Percentiles rank a stretch among this genome's conserved stretches.
These are phyloP conservation scores for Tilletiaria anomala DNA, from an alignment of 1,284 basidiomycete genomes.

Conservation along the genomic window DNA sequence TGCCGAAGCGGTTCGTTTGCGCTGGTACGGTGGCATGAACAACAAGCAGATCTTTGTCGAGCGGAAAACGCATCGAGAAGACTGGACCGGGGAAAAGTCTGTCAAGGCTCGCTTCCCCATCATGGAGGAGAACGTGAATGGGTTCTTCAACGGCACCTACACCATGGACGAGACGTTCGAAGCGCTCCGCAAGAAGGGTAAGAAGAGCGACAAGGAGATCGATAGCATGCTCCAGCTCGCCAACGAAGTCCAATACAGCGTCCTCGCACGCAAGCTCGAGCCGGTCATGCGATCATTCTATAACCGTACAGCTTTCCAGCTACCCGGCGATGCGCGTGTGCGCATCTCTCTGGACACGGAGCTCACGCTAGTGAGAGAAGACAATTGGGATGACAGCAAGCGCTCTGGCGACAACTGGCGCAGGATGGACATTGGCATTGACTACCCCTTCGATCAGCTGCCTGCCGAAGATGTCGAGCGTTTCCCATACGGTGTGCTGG, in stretches of 20 bases:
- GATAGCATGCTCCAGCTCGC: conserved; percentile 92
- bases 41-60: conserved; percentile 78
- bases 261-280: conserved; percentile 64
- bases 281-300: conserved; percentile 95
- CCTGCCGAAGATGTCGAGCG: conserved; percentile 60
- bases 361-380: conserved; percentile 81
- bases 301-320: conserved; percentile 95
- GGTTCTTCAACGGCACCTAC: conserved; percentile 75
- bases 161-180: conserved; percentile 91
- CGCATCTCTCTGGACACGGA: conserved; percentile 97
- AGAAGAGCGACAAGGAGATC: conserved; percentile 84
- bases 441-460: conserved; percentile 73
- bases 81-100: conserved; percentile 98
- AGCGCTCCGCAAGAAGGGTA: conserved; percentile 71
- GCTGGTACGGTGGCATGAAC: conserved; percentile 90
- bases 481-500: conserved; percentile 89
- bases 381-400: conserved; percentile 77
- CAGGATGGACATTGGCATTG: conserved; percentile 80
- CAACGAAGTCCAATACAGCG: conserved; percentile 83
- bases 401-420: conserved; percentile 84
- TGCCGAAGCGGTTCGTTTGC: conserved; percentile 83
- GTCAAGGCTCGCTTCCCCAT: conserved; percentile 96
- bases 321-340: conserved; percentile 92
- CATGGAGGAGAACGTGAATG: conserved; percentile 87
- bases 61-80: conserved; percentile 95